Evolutionary conservation across 2,329 filamentous ascomycete genomes (phyloP), one percentile per base, ranked within the genome.

Genomic region (Fusarium floridanum): DNA sequence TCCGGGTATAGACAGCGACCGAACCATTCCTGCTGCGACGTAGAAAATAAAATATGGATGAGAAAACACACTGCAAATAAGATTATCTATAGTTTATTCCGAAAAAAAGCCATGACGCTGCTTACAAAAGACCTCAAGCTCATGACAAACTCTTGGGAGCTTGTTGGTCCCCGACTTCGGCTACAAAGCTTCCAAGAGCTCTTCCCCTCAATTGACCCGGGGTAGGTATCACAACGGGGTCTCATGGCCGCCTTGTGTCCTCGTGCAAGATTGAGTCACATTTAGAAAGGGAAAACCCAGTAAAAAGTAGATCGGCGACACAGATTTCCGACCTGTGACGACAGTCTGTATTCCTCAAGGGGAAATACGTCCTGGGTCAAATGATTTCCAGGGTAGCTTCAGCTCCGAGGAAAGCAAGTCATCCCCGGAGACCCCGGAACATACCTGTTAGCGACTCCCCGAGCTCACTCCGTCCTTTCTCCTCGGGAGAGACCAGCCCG

Each of bases 361-460:
- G 56, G 56, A 59, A 59, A 61, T 12, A 32, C 10, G 39, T 32
- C 57, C 39, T 32, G 32, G 66, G 71, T 71, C 66, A 73, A 67
- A 67, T 71, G 71, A 73, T 61, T 55, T 39, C 34, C 53, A 39
- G 71, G 71, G 68, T 65, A 72, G 68, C 68, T 56, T 37, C 55
- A 57, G 55, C 34, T 37, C 34, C 20, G 16, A 57, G 27, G 32
- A 14, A 63, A 55, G 20, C 48, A 64, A 65, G 39, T 50, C 41
- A 53, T 61, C 36, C 29, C 67, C 50, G 67, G 67, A 64, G 62
- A 63, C 57, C 56, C 67, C 66, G 64, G 67, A n/a, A n/a, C n/a
- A n/a, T n/a, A n/a, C n/a, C n/a, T n/a, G n/a, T n/a, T 5, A 8
- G 24, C 43, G 43, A 66, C 11, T 62, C 43, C 17, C 27, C 22